phyloP scores from a whole-genome alignment of 1,139 yeast species.

The Diutina sp. region DNA sequence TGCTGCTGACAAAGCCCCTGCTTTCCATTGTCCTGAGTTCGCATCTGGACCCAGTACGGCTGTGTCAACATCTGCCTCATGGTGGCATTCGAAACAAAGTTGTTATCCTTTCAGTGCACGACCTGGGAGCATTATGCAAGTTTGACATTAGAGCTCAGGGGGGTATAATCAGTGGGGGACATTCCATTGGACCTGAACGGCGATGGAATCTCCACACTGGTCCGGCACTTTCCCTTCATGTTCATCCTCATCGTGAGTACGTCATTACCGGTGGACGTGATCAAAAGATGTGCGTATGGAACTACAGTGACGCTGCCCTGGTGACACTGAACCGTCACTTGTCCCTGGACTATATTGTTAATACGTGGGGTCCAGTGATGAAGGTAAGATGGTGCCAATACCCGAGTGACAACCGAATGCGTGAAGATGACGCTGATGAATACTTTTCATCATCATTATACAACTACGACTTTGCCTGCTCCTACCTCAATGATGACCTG shows the following conservation, averaged over 20 bases:
- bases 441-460: slow-evolving; percentile 11
- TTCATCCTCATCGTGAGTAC: slow-evolving; percentile 78
- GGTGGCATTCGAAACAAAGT: slow-evolving; percentile 18
- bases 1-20: slow-evolving; percentile 31
- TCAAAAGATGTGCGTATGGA: slow-evolving; percentile 72
- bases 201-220: slow-evolving; percentile 86
- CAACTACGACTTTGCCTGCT: slow-evolving; percentile 61
- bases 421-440: neutral
- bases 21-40: slow-evolving; percentile 29
- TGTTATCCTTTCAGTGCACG: slow-evolving; percentile 55
- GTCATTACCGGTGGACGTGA: slow-evolving; percentile 92
- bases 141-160: slow-evolving; percentile 57
- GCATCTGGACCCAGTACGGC: slow-evolving; percentile 54
- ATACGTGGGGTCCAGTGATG: slow-evolving; percentile 66
- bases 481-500: slow-evolving; percentile 67
- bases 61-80: slow-evolving; percentile 49
- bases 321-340: slow-evolving; percentile 13
- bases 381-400: slow-evolving; percentile 58
- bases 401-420: slow-evolving; percentile 7
- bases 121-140: slow-evolving; percentile 75
- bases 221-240: slow-evolving; percentile 77
- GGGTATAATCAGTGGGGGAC: slow-evolving; percentile 6
- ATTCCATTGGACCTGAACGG: slow-evolving; percentile 38
- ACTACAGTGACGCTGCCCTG: slow-evolving; percentile 26
- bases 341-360: slow-evolving; percentile 59